phyloP scores from a whole-genome alignment of 2,329 filamentous ascomycete species.

The Hymenoscyphus scutula region DNA sequence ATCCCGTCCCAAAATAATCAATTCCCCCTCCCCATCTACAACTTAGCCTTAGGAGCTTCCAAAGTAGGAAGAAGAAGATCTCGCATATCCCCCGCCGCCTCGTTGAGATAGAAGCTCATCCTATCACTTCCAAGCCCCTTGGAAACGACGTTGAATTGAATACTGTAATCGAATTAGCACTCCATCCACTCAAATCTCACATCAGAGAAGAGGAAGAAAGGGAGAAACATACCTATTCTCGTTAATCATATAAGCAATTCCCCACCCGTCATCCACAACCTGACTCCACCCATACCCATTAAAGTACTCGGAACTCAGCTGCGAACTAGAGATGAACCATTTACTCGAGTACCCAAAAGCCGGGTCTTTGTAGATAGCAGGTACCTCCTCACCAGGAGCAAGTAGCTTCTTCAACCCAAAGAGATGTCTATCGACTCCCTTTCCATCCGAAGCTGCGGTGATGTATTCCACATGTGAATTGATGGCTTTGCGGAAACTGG shows the following conservation, averaged over 20 bases:
- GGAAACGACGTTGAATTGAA: conserved; percentile 97
- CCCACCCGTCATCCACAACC: conserved; percentile 93
- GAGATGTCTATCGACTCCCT: conserved; percentile 93
- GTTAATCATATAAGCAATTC: conserved; percentile 99
- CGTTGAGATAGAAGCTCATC: conserved; percentile 95
- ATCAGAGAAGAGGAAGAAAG: background rate
- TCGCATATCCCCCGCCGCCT: conserved; percentile 86
- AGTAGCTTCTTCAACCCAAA: conserved; percentile 94
- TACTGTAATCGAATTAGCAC: conserved; percentile 48
- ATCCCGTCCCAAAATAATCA: background rate
- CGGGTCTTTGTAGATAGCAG: conserved; percentile 82
- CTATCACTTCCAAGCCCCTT: conserved; percentile 87
- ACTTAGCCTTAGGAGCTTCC: conserved; percentile 79
- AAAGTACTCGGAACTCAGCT: conserved; percentile 95
- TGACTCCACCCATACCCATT: conserved; percentile 99
- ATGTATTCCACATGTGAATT: conserved; percentile 89
- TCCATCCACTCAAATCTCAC: too few relatives aligned
- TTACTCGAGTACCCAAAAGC: conserved; percentile 78
- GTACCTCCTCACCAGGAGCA: conserved; percentile 74
- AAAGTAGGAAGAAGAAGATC: conserved; percentile 81
- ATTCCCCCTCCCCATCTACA: conserved; percentile 54
- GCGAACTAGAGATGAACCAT: conserved; percentile 87
- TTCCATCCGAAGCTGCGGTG: conserved; percentile 80
- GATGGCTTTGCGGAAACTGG: conserved; percentile 79
- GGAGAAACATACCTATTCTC: conserved; percentile 71